Evolutionary conservation across 371 early-diverging fungal genomes (phyloP), one percentile per base, ranked within the genome.

Genomic region (Mucor irregularis): DNA sequence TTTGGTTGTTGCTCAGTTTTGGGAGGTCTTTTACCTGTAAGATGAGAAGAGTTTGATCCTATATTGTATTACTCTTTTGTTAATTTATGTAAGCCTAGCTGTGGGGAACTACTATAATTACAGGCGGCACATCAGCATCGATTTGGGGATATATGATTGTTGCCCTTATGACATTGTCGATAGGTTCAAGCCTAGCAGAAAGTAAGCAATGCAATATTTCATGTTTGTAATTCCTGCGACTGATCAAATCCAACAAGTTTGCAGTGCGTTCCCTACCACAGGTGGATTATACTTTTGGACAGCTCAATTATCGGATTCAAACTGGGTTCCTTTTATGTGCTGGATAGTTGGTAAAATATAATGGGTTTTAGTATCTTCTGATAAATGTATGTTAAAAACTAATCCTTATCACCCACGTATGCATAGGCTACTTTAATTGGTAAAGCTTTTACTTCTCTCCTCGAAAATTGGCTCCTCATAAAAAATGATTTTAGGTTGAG

Each of bases 91-190:
- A n/a, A n/a, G n/a, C n/a, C n/a, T 38, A 65, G 65, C 35, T 57
- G 48, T 69, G 66, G 57, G 57, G 57, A 14, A 53, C 65, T 25
- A 80, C 81, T 16, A 44, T 86, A 48, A 53, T 68, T 30, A 69
- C 76, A 5, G 88, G 88, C 22, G 88, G 86, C 1, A 81, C 86
- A 4, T 76, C 80, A 30, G 78, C 79, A 14, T 71, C 83, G 21
- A 76, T 81, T 22, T 87, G 85, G 85, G 84, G 84, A 21, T 85
- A 85, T 82, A 38, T 84, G 24, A 38, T 80, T 16, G 83, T 82
- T 17, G 76, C 79, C 8, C 19, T 75, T 42, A 71, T 83, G 39
- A 82, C 83, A 7, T 57, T 84, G 53, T 64, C 71, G 26, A 68
- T 85, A 24, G 88, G 79, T 10, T 67, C 81, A 30, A 76, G 81